Evolutionary conservation across 78 protist species (phyloP).

Genomic region (Chrysochromulina tobinii): DNA sequence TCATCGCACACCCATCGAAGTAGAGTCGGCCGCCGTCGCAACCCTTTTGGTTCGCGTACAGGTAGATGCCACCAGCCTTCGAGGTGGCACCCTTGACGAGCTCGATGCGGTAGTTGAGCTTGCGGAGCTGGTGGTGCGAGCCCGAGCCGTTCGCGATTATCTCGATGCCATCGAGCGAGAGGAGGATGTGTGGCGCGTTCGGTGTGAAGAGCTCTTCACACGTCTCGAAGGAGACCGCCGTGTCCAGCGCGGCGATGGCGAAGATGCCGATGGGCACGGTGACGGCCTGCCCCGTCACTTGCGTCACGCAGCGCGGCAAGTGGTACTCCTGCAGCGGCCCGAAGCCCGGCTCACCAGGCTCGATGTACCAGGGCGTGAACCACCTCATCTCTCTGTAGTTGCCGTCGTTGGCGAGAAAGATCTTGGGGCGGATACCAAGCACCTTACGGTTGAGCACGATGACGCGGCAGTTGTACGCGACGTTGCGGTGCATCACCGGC

Average conservation of each 20-base stretch:
- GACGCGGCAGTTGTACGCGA: slow-evolving; percentile 84
- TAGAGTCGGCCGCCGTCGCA: slow-evolving; percentile 88
- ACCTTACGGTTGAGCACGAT: slow-evolving; percentile 43
- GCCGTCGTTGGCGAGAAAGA: slow-evolving; percentile 80
- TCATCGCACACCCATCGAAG: slow-evolving; percentile 84
- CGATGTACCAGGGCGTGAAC: slow-evolving; percentile 74
- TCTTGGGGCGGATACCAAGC: slow-evolving; percentile 79
- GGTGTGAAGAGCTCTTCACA: slow-evolving; percentile 90
- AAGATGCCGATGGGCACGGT: slow-evolving; percentile 72
- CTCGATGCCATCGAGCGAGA: slow-evolving; percentile 71
- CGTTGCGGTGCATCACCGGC: slow-evolving; percentile 71
- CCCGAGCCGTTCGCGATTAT: slow-evolving; percentile 84
- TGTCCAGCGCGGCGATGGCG: slow-evolving; percentile 45
- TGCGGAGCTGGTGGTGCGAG: slow-evolving; percentile 84
- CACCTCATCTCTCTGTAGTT: slow-evolving; percentile 87
- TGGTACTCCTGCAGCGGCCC: slow-evolving; percentile 23
- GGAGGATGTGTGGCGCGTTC: slow-evolving; percentile 51
- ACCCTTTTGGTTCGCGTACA: slow-evolving; percentile 62
- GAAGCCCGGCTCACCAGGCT: not conserved
- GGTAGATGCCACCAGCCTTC: slow-evolving; percentile 63
- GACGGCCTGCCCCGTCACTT: slow-evolving; percentile 13
- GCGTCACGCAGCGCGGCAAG: slow-evolving; percentile 51
- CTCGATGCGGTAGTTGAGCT: slow-evolving; percentile 73
- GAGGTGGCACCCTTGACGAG: slow-evolving; percentile 65
- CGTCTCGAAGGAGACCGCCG: slow-evolving; percentile 61